Base-by-base conservation (phyloP, 176 grass and related monocot genomes). In the Alopecurus myosuroides region DNA sequence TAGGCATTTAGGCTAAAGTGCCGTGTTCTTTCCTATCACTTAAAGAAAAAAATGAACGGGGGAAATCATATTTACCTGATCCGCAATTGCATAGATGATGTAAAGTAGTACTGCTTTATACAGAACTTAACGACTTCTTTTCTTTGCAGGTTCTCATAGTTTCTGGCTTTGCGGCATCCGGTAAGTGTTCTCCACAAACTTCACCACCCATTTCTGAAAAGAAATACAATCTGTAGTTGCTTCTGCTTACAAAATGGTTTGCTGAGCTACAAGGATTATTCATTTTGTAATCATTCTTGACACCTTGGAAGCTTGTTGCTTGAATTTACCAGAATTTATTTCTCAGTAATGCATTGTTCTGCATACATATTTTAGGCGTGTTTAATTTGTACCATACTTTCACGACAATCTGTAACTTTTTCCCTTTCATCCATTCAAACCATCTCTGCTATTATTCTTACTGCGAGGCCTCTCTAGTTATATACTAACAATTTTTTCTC, bases 151-250 rank as follows among this genome's bases (percentile, higher is more conserved):
- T 94, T 76, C 36, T 99, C 67, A 89, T 99, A 87, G 87, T 88
- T 68, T 97, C 84, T 64, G 97, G 97, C 23, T 97, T 99, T 53
- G 46, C 87, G 80, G 53, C 92, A 77, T 99, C 97, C 61, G 92
- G 97, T 97, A 89, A 84, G 79, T 80, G 42, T 70, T 20, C 44
- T 41, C 42, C 36, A 29, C 53, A 82, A 45, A 77, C 51, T 29
- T n/a, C 17, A 58, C 20, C n/a, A n/a, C 49, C 8, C 7, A 12
- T 61, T 61, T 19, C 3, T 36, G 61, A 64, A 31, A 31, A 63
- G 14, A 61, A 46, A 60, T 79, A 41, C 23, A n/a, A n/a, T 26
- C 22, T 30, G 17, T 41, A 20, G 55, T 78, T 22, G 22, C 35
- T 19, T 2, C 1, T 66, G 20, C 49, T 82, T 46, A 40, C 35